Percentiles rank a stretch among this genome's conserved stretches.
phyloP scores from a whole-genome alignment of 2,329 filamentous ascomycete species.

The Botryotinia globosa region DNA sequence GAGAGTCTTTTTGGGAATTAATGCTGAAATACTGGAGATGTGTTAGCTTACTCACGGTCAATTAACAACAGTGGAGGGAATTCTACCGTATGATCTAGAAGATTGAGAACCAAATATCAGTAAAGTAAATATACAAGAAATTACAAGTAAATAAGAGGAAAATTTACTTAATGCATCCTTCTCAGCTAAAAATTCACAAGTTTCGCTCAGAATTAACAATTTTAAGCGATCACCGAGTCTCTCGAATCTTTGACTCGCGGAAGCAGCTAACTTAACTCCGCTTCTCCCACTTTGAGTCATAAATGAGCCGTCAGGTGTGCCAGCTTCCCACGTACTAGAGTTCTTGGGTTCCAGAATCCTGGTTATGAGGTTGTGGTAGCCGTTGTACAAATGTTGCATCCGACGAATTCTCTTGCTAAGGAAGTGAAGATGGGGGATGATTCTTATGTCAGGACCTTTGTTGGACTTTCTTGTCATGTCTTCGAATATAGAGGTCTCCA shows the following conservation, averaged over 20 bases:
- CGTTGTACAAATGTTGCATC: conserved; percentile 58
- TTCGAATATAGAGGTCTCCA: conserved; percentile 38
- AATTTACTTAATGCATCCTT: conserved; percentile 68
- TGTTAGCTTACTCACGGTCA: conserved; percentile 20
- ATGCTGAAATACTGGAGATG: conserved; percentile 68
- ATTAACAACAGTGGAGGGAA: neutral
- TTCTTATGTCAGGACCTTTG: conserved; percentile 46
- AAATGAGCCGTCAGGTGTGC: conserved; percentile 23
- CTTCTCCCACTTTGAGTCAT: neutral
- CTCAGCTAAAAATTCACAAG: conserved; percentile 62
- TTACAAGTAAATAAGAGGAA: too few relatives aligned
- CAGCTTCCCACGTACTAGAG: conserved; percentile 42
- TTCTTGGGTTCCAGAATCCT: conserved; percentile 47
- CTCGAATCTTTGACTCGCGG: conserved; percentile 57
- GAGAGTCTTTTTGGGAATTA: conserved; percentile 71
- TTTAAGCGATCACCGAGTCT: conserved; percentile 57
- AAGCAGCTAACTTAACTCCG: conserved; percentile 41
- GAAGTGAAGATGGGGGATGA: conserved; percentile 56
- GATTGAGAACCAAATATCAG: too few relatives aligned
- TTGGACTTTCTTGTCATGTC: conserved; percentile 39
- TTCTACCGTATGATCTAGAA: conserved; percentile 58
- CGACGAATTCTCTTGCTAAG: conserved; percentile 60
- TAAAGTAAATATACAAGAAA: too few relatives aligned
- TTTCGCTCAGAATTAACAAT: conserved; percentile 59
- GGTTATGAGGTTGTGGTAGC: conserved; percentile 58